A percentile compares a stretch with the other conserved stretches of the same genome.
These are phyloP conservation scores for Deinandra increscens DNA, from an alignment of 129 eudicot species.

Conservation along the genomic window DNA sequence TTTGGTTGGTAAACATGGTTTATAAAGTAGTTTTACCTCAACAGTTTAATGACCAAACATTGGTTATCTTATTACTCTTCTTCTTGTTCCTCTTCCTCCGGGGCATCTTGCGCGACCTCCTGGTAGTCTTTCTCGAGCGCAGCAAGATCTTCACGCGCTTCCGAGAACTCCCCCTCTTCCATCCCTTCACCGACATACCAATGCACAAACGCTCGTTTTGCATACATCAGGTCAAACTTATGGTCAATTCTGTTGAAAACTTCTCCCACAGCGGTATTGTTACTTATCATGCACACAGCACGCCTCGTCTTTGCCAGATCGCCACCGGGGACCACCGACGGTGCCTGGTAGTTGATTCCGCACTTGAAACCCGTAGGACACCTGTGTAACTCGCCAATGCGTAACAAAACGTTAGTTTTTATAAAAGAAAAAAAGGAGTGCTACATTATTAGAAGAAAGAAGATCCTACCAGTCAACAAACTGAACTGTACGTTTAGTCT, in stretches of 20 bases:
- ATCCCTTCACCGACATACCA: conserved; percentile 89
- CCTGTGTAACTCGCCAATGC: conserved; percentile 21
- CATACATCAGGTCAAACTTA: conserved; percentile 65
- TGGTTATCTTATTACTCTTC: conserved; percentile 31
- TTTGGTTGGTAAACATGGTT: neutral
- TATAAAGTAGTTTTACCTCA: neutral
- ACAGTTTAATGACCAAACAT: neutral
- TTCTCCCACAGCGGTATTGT: conserved; percentile 73
- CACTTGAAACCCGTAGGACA: conserved; percentile 86
- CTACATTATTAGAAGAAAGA: neutral
- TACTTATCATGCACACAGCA: conserved; percentile 79
- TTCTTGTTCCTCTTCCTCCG: conserved; percentile 51
- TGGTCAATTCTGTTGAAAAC: conserved; percentile 63
- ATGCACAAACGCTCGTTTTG: conserved; percentile 73
- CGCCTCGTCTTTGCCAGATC: conserved; percentile 67
- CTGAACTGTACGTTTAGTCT: conserved; percentile 67
- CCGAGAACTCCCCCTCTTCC: conserved; percentile 90
- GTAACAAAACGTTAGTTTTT: neutral
- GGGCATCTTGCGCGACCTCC: conserved; percentile 68
- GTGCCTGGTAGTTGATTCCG: conserved; percentile 66
- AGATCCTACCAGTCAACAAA: conserved; percentile 69
- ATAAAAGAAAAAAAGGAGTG: too few relatives aligned
- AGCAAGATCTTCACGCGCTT: conserved; percentile 82
- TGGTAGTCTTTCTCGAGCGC: conserved; percentile 70
- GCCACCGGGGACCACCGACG: conserved; percentile 76